These are phyloP conservation scores for Graphilbum sp. DNA, from an alignment of 2,329 filamentous ascomycete genomes.

Conservation along the genomic window DNA sequence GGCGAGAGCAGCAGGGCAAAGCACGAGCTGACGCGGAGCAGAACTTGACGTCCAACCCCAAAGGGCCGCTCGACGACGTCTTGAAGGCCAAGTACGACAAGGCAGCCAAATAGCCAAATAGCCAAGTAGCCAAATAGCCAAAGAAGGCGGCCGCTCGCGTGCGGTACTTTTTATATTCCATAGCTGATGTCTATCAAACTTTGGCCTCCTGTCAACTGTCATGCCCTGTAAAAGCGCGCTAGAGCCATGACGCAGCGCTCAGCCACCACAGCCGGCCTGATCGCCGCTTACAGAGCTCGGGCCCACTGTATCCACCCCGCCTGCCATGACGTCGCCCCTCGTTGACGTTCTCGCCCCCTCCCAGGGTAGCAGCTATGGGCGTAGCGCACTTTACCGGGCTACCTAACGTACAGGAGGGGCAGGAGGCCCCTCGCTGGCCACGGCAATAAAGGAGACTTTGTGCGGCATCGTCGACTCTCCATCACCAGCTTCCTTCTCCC, in stretches of 20 bases:
- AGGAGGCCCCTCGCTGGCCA: too few species aligned
- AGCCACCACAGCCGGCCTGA: slow-evolving; percentile 1
- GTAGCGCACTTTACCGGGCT: too few species aligned
- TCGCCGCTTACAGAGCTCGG: background rate
- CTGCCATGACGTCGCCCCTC: slow-evolving; percentile 7
- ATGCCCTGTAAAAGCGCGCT: too few species aligned
- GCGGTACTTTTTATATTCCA: too few species aligned
- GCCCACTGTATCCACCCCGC: background rate
- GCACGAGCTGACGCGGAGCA: slow-evolving; percentile 10
- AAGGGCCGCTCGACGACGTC: slow-evolving; percentile 43
- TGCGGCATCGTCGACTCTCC: too few species aligned
- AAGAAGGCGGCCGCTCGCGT: background rate
- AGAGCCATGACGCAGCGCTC: background rate
- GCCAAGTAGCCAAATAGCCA: background rate
- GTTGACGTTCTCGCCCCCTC: background rate
- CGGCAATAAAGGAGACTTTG: too few species aligned
- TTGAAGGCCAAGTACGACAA: slow-evolving; percentile 46
- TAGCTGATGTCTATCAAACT: too few species aligned
- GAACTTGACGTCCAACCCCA: slow-evolving; percentile 49
- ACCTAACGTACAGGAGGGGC: too few species aligned
- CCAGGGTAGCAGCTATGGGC: too few species aligned
- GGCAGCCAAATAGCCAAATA: slow-evolving; percentile 5
- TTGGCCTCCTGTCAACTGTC: too few species aligned
- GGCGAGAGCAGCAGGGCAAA: background rate
- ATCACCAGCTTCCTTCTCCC: too few species aligned